A percentile compares a stretch with the other conserved stretches of the same genome.
phyloP scores from a whole-genome alignment of 352 stramenopile genomes.

The Detonula confervacea region DNA sequence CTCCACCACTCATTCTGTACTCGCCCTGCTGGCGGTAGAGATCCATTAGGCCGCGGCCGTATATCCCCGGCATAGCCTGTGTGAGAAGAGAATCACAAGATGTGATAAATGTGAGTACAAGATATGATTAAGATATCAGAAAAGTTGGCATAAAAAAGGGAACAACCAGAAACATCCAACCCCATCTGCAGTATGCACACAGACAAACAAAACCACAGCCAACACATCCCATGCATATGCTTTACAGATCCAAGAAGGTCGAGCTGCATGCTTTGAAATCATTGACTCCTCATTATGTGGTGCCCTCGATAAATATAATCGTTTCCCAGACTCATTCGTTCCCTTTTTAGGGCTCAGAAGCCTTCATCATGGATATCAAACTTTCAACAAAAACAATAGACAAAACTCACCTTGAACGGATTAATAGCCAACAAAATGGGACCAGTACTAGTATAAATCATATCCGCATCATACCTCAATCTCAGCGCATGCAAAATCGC shows the following conservation, averaged over 20 bases:
- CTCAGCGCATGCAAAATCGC: slow-evolving; percentile 89
- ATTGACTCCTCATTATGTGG: no score
- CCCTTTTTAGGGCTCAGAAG: no score
- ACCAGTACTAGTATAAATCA: slow-evolving; percentile 86
- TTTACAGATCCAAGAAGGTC: no score
- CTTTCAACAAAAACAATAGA: background rate
- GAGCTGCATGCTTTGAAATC: no score
- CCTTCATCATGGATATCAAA: no score
- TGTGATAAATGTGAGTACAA: no score
- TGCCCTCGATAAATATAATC: no score
- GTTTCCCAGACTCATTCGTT: no score
- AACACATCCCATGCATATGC: background rate
- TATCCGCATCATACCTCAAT: slow-evolving; percentile 56
- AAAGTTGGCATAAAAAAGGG: no score
- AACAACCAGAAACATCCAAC: no score
- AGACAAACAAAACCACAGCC: background rate
- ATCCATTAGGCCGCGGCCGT: slow-evolving; percentile 55
- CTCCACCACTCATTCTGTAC: slow-evolving; percentile 18
- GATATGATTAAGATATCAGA: no score
- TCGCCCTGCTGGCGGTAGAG: slow-evolving; percentile 53
- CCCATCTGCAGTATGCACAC: background rate
- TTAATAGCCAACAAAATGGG: slow-evolving; percentile 79
- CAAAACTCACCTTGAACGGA: slow-evolving; percentile 68
- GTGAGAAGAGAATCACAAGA: background rate
- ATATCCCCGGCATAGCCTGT: slow-evolving; percentile 63